Evolutionary conservation across 2,329 filamentous ascomycete genomes (phyloP), one percentile per base, ranked within the genome.

Genomic region (Cladosporium oxysporum): DNA sequence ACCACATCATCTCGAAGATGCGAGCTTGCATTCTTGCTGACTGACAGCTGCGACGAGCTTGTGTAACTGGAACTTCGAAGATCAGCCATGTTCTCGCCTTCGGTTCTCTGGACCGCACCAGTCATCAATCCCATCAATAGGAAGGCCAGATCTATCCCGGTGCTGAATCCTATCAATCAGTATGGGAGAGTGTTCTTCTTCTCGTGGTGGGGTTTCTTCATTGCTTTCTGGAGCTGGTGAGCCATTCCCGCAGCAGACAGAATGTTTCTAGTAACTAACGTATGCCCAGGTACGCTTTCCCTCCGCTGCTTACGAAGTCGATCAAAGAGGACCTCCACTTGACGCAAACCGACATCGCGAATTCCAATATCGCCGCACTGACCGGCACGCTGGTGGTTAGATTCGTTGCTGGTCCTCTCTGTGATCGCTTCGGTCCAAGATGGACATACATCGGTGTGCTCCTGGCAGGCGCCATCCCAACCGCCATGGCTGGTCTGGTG

Each of bases 121-220:
- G 85, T 89, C 75, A 80, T 94, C 79, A 94, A 95, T 76, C 91
- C 91, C 14, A 84, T 91, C 79, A 96, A 89, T 31, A 84, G 85
- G 66, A 96, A 96, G 77, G 92, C 92, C 60, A 87, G 85, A 67
- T 90, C 90, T 0, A 86, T 96, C 60, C 92, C 92, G 0, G 77
- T 91, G 29, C 80, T 96, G 68, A 95, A 95, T 75, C 85, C 89
- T 0, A 76, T 92, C 70, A 84, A 95, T 76, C 80, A 87, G 71
- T 92, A 96, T 81, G 92, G 91, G 37, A 85, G 91, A 6, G 91
- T 93, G 0, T 95, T 94, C 78, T 91, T 92, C 81, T 94, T 95
- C 79, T 90, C 90, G 1, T 93, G 90, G 87, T 83, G 91, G 55
- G 90, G 91, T 1, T 93, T 93, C 77, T 88, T 93, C 85, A 85